Percentiles rank a stretch among this genome's conserved stretches.
phyloP scores from a whole-genome alignment of 345 rosid species.

The Excoecaria cochinchinensis region DNA sequence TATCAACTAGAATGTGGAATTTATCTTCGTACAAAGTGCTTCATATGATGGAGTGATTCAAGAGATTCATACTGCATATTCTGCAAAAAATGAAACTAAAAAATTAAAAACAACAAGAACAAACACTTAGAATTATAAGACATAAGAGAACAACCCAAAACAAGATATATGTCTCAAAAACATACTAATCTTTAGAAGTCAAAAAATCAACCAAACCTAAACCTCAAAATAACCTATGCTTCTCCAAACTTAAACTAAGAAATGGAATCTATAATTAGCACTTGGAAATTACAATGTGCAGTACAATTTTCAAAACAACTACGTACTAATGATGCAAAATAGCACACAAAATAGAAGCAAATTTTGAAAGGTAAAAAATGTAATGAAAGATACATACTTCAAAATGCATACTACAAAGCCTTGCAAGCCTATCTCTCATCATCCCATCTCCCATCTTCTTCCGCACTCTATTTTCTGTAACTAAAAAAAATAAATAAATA shows the following conservation, averaged over 20 bases:
- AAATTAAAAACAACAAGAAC: slow-evolving; percentile 11
- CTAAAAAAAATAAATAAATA: too few relatives aligned
- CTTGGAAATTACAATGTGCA: slow-evolving; percentile 10
- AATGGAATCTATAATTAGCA: background rate
- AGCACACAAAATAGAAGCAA: too few relatives aligned
- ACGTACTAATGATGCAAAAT: too few relatives aligned
- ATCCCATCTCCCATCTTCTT: too few relatives aligned
- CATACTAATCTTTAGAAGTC: too few relatives aligned
- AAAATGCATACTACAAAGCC: too few relatives aligned
- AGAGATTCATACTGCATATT: slow-evolving; percentile 65
- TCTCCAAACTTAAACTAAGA: background rate
- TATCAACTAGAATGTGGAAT: slow-evolving; percentile 5
- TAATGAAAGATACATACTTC: too few relatives aligned
- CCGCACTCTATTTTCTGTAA: too few relatives aligned
- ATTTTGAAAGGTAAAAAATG: too few relatives aligned
- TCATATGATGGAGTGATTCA: slow-evolving; percentile 59
- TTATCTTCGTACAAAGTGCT: slow-evolving; percentile 81
- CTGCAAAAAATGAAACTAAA: slow-evolving; percentile 37
- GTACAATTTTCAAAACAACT: too few relatives aligned
- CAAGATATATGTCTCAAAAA: background rate
- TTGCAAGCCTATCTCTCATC: too few relatives aligned
- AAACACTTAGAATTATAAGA: slow-evolving; percentile 9
- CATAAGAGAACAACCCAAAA: background rate
- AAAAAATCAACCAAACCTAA: background rate
- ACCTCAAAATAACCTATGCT: background rate